Conservation (phyloP, 2,329 filamentous ascomycete genomes). For the Ilyonectria mors-panacis region DNA sequence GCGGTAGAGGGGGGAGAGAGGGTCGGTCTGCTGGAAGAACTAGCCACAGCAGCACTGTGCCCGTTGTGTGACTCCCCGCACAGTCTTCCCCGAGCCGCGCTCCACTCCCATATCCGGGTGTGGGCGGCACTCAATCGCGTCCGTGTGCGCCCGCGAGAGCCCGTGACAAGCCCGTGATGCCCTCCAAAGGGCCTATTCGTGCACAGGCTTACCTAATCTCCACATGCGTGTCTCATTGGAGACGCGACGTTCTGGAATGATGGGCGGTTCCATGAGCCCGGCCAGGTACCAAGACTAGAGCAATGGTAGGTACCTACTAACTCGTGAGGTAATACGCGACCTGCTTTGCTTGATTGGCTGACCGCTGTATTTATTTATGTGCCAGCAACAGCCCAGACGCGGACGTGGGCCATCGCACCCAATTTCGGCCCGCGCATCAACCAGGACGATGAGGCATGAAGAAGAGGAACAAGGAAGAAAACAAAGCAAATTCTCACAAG, state of each 20-base stretch:
- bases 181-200: slow-evolving; percentile 35
- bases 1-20: slow-evolving; percentile 27
- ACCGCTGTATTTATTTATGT: slow-evolving; percentile 12
- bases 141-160: background rate
- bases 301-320: background rate
- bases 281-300: slow-evolving; percentile 8
- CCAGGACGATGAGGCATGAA: background rate
- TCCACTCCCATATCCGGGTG: slow-evolving; percentile 23
- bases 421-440: slow-evolving; percentile 10
- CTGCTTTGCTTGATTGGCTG: slow-evolving; percentile 12
- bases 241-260: slow-evolving; percentile 27
- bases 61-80: slow-evolving; percentile 2
- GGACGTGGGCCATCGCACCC: slow-evolving; percentile 10
- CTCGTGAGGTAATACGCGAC: slow-evolving; percentile 10
- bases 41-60: slow-evolving; percentile 23
- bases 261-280: slow-evolving; percentile 22
- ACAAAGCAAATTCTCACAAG: background rate
- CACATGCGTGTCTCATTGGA: slow-evolving; percentile 23
- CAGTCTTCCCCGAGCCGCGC: slow-evolving; percentile 19
- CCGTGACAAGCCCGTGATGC: slow-evolving; percentile 27
- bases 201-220: slow-evolving; percentile 20
- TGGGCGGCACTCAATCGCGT: slow-evolving; percentile 3
- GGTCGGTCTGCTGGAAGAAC: slow-evolving; percentile 11
- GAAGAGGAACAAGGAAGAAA: background rate
- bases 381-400: background rate